Evolutionary conservation across 1,284 basidiomycete species (phyloP), one percentile per base, ranked within the genome.

Genomic region (Trametes sp.): DNA sequence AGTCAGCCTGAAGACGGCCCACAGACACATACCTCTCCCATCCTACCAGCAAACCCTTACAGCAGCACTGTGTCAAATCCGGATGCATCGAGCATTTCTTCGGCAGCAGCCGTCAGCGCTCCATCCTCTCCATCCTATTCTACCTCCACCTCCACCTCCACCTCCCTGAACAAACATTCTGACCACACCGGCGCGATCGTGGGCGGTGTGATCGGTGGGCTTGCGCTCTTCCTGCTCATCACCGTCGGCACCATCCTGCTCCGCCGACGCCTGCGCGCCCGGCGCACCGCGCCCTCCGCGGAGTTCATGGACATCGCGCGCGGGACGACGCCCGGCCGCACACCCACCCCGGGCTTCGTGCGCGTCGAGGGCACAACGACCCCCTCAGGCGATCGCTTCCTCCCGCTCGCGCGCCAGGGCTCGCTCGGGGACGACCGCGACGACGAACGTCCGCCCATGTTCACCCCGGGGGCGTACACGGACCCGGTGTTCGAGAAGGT

Each of bases 401-500:
- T 62, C 45, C 61, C 65, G 42, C 55, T 66, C 41, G 57, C 58
- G 21, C 64, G 60, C 16, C 63, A 69, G 45, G 42, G 49, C 28
- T 68, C 66, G 46, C 24, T 65, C 46, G 69, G 69, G 4, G 45
- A 26, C 45, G 24, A 28, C 57, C 24, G 23, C 14, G 35, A 38
- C 19, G n/a, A n/a, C n/a, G n/a, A n/a, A 26, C 62, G 36, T 4
- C 73, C 71, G 13, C 74, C 73, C 4, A 49, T 71, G 23, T 74
- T 75, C 67, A 74, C 69, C 0, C 59, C 61, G 7, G 72, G 72
- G 13, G 35, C 19, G 26, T 74, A 61, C 57, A 56, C 29, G 29
- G 72, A 74, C 54, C 71, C 72, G 4, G 62, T 73, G n/a, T 62
- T 58, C 46, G 73, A 74, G 64, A 74, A 74, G 64, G 63, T 73